Percentiles rank a stretch among this genome's conserved stretches.
These are phyloP conservation scores for Amaranthus cruentus DNA, from an alignment of 148 eudicot genomes.

Conservation along the genomic window DNA sequence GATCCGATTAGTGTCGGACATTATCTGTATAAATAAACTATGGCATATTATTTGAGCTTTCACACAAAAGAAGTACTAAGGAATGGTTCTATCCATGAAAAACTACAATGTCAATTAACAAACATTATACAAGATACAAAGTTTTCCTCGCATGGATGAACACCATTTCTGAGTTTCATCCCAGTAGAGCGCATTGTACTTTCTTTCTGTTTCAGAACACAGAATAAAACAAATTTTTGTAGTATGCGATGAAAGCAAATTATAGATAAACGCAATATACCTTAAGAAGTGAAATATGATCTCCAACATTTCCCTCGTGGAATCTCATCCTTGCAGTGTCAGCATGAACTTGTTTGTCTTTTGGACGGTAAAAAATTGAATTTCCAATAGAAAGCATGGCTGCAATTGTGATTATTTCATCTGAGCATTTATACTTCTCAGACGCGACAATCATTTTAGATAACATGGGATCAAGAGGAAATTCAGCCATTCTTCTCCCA, in stretches of 20 bases:
- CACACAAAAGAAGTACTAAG: neutral
- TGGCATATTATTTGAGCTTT: neutral
- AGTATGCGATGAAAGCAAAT: neutral
- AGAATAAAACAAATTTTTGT: neutral
- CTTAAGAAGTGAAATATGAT: slow-evolving; percentile 72
- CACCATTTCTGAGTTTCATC: neutral
- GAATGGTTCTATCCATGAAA: neutral
- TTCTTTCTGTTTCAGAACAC: neutral
- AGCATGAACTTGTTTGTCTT: slow-evolving; percentile 68
- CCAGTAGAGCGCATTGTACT: neutral
- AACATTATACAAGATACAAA: neutral
- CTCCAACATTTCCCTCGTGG: slow-evolving; percentile 70
- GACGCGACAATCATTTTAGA: slow-evolving; percentile 71
- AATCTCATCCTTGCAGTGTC: slow-evolving; percentile 70
- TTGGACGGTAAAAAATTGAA: slow-evolving; percentile 74
- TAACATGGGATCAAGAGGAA: slow-evolving; percentile 81
- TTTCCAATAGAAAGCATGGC: slow-evolving; percentile 79
- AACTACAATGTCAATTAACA: neutral
- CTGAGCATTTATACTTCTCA: slow-evolving; percentile 57
- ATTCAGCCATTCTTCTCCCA: slow-evolving; percentile 72
- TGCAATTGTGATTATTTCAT: slow-evolving; percentile 63
- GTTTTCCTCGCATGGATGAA: neutral
- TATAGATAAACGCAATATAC: slow-evolving; percentile 19
- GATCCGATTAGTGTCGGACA: neutral
- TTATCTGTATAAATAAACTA: neutral